These are phyloP conservation scores for Paraphoma chrysanthemicola DNA, from an alignment of 2,329 filamentous ascomycete species.

Conservation along the genomic window DNA sequence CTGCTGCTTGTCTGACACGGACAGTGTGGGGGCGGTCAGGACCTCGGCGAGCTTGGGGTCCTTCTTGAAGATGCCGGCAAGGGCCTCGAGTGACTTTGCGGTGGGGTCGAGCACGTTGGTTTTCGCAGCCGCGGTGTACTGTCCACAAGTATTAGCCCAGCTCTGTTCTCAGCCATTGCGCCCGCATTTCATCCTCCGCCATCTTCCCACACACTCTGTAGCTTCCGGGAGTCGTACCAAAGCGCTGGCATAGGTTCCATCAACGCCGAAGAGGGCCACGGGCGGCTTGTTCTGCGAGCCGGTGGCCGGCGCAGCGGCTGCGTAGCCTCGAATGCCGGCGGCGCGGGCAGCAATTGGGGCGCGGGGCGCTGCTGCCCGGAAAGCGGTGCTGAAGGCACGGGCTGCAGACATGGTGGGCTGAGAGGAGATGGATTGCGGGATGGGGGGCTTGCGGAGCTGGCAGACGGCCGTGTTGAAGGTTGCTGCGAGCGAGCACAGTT, in stretches of 20 bases:
- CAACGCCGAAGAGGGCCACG: slow-evolving; percentile 89
- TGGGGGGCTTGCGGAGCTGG: slow-evolving; percentile 33
- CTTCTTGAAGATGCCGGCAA: slow-evolving; percentile 76
- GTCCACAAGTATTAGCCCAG: slow-evolving; percentile 33
- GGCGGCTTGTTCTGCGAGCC: slow-evolving; percentile 78
- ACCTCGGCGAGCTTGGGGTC: slow-evolving; percentile 82
- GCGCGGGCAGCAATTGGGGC: slow-evolving; percentile 65
- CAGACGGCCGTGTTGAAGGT: slow-evolving; percentile 22
- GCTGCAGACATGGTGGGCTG: slow-evolving; percentile 61
- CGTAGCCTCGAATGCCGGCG: slow-evolving; percentile 77
- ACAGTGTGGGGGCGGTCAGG: slow-evolving; percentile 81
- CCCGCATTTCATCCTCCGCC: slow-evolving; percentile 21
- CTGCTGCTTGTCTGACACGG: slow-evolving; percentile 78
- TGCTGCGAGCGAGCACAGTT: slow-evolving; percentile 29
- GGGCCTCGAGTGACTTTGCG: slow-evolving; percentile 76
- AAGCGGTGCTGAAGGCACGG: slow-evolving; percentile 63
- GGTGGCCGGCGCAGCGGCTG: slow-evolving; percentile 64
- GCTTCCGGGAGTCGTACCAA: slow-evolving; percentile 71
- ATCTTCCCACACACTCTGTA: slow-evolving; percentile 28
- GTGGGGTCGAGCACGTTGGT: slow-evolving; percentile 83
- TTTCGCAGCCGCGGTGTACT: slow-evolving; percentile 98
- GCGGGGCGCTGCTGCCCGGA: slow-evolving; percentile 64
- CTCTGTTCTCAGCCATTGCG: slow-evolving; percentile 24
- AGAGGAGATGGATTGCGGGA: slow-evolving; percentile 46
- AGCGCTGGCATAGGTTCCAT: slow-evolving; percentile 98